Base-by-base conservation (phyloP, 768 basidiomycete species). In the Tylopilus balloui region DNA sequence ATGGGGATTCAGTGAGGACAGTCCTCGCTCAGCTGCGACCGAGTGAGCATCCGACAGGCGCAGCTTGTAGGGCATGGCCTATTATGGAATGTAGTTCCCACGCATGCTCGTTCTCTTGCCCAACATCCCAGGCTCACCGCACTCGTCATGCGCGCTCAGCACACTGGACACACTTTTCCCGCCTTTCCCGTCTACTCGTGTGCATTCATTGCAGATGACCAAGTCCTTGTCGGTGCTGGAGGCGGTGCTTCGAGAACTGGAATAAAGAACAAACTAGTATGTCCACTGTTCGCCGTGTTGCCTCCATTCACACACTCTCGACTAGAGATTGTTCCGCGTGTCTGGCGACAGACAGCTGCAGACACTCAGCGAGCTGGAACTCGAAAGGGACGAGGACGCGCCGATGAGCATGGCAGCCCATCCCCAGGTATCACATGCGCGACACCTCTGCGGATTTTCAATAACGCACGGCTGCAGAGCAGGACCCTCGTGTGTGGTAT, bases 361-460 rank as follows among this genome's bases (percentile, higher is more conserved):
- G 27, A 68, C 81, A 1, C 63, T 84, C 21, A 67, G 79, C 56
- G 92, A 96, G 65, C 73, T 83, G 41, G 81, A 90, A 59, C 76
- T 99, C 12, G 84, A 80, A 47, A 77, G 67, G 25, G 86, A 83
- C 29, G 94, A 94, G 64, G 96, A 98, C 68, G 88, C 88, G 5
- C 94, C 96, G n/a, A 97, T 93, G 91, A 95, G 92, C 64, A 84
- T 97, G 76, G 84, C 86, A 15, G 78, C 80, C 12, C 70, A 86
- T 62, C 67, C 73, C 9, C 66, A 80, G 69, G 89, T 87, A 66
- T 52, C 69, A 42, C 25, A 34, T 6, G 37, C 25, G 15, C 45
- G 34, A 42, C 53, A 20, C 50, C 8, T 24, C 24, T 23, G 13
- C 15, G 19, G 2, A 25, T 40, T 20, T 27, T 20, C n/a, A 36